Conservation (phyloP, 2,329 filamentous ascomycete genomes). For the Arthrobotrys iridis region DNA sequence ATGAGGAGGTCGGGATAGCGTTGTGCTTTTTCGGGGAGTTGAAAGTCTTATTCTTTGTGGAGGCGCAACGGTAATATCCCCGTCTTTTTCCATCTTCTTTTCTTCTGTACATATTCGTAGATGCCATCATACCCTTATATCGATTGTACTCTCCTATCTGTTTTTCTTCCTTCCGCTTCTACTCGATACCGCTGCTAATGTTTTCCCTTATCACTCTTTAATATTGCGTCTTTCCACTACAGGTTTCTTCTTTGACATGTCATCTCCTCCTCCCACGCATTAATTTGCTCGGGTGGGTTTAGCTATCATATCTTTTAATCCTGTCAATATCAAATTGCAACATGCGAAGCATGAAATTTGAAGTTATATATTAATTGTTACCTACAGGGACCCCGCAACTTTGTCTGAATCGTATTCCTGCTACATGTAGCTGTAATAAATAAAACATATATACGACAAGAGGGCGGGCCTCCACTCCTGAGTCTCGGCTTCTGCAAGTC, state of each 20-base stretch:
- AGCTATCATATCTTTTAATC: conserved; percentile 29
- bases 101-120: conserved; percentile 51
- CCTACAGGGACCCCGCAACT: conserved; percentile 28
- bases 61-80: conserved; percentile 51
- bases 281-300: background rate
- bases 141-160: conserved; percentile 54
- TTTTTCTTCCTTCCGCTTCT: conserved; percentile 30
- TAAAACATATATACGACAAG: background rate
- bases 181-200: background rate
- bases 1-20: conserved; percentile 44
- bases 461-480: conserved; percentile 1
- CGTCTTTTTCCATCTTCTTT: conserved; percentile 47
- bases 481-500: background rate
- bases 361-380: conserved; percentile 34
- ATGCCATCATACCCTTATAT: conserved; percentile 51
- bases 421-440: background rate
- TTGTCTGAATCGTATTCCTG: background rate
- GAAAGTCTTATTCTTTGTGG: conserved; percentile 53
- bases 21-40: conserved; percentile 53
- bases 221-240: conserved; percentile 10
- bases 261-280: background rate
- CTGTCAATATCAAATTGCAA: conserved; percentile 47
- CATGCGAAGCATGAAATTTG: conserved; percentile 53
- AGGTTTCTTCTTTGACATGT: conserved; percentile 4
- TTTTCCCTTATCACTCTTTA: conserved; percentile 6